Evolutionary conservation across 331 rosid genomes (phyloP).

Genomic region (Acacia concinna): DNA sequence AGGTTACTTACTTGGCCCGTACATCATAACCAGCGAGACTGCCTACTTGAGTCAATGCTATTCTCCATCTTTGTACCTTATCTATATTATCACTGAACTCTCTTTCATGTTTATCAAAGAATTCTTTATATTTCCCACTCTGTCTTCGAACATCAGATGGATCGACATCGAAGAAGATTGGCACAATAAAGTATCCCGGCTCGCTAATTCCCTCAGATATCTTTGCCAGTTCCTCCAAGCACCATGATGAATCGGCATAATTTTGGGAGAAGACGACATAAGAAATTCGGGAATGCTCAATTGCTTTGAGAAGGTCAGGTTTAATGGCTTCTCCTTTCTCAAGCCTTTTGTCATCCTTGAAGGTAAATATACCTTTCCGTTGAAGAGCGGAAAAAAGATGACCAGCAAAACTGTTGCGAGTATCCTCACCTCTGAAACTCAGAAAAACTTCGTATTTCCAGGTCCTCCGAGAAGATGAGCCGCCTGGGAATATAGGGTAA

Average conservation of each 20-base stretch:
- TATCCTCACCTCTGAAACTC: constrained; percentile 13
- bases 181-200: not conserved
- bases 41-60: constrained; percentile 3
- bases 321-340: not conserved
- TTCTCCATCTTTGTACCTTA: constrained; percentile 30
- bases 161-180: constrained; percentile 25
- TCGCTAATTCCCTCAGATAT: not conserved
- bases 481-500: not conserved
- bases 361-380: constrained; percentile 10
- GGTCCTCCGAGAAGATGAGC: constrained; percentile 10
- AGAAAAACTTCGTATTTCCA: constrained; percentile 22
- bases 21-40: constrained; percentile 34
- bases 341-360: not conserved
- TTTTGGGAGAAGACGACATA: not conserved
- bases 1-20: constrained; percentile 27
- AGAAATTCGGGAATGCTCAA: constrained; percentile 6
- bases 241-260: constrained; percentile 1
- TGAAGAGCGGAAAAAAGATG: constrained; percentile 21
- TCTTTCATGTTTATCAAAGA: constrained; percentile 21
- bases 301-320: not conserved
- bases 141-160: constrained; percentile 31
- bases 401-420: constrained; percentile 16
- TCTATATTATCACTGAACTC: not conserved
- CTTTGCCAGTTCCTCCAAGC: constrained; percentile 28
- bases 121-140: not conserved